Base-by-base conservation (phyloP, 257 asterid genomes). In the Capsicum pubescens region DNA sequence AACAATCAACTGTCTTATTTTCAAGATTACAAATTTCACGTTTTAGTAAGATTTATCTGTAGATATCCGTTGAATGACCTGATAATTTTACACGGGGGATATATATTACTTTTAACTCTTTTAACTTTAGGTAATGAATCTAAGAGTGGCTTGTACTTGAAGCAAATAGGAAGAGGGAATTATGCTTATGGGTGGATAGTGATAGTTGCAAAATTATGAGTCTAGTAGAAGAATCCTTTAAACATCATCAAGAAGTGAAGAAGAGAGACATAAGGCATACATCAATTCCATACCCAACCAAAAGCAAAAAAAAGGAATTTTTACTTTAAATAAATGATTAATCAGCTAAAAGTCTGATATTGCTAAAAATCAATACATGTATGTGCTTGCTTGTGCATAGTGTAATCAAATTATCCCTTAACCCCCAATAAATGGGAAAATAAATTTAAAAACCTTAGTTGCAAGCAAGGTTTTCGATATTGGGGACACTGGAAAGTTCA, bases 81-180 rank as follows among this genome's bases (percentile, higher is more conserved):
- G 48, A 66, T 32, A 0, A 6, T 32, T 56, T 13, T 12, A 13
- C 1, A 1, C n/a, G 7, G 5, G 32, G 2, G 12, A 32, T 32
- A 1, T 13, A 66, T 66, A 17, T 66, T 66, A 32, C 19, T 64
- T 64, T 9, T n/a, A 36, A 64, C 26, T 9, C 42, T 17, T 11
- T 64, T 5, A 11, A 64, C 16, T 9, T 76, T 74, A 5, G 52
- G 59, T 46, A 64, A 58, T 71, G 81, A 82, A 78, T 69, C 59
- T 86, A 60, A 83, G 57, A 26, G 81, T 85, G 89, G 95, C 97
- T 95, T 95, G 76, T 74, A 64, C 78, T 71, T 89, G 93, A 93
- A 93, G 97, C 92, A 86, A 88, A 19, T 6, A 56, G 83, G 9
- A 76, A 76, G 46, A 76, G 64, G 91, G 88, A 89, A 87, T 86